Base-by-base conservation (phyloP, 345 rosid genomes). In the Eucalyptus pauciflora region DNA sequence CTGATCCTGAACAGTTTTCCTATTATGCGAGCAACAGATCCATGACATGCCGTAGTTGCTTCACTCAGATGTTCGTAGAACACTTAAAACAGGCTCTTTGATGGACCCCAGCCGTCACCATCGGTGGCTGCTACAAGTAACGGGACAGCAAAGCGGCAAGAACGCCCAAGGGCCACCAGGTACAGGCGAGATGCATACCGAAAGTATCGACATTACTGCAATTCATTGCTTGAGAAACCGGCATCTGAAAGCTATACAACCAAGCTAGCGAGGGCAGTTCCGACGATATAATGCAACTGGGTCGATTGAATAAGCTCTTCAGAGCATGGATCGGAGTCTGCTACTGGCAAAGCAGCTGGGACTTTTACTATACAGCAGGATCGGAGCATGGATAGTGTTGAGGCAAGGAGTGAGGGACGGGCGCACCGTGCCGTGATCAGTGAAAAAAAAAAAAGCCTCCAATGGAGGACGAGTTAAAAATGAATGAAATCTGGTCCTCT, bases 101-200 rank as follows among this genome's bases (percentile, higher is more conserved):
- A 98, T 88, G 96, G 93, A 24, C 99, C 99, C 49, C 99, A 97
- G 92, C 93, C 93, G 87, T 96, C 93, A 48, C 98, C 99, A 89
- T 86, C 95, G 95, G 81, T 95, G 99, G 97, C 99, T 88, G 99
- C 99, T 76, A 97, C 98, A 51, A 95, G 95, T 87, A 96, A 97
- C 89, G 96, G 97, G 86, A 87, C 86, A 51, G 90, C 96, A 56
- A 96, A 95, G 95, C 91, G 93, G 92, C 98, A 95, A 93, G 99
- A 96, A 89, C 98, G 99, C 96, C 89, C 99, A 97, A 86, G 99
- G 99, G 67, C 99, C 99, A 86, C 99, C 99, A n/a, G 99, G 99
- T 90, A 97, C 99, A 62, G 99, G 99, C 89, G 96, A 97, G 95
- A 97, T 98, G 3, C 99, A 97, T 88, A 97, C 98, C 12, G 97